phyloP scores from a whole-genome alignment of 495 filamentous ascomycete species.

The Xylaria telfairii region DNA sequence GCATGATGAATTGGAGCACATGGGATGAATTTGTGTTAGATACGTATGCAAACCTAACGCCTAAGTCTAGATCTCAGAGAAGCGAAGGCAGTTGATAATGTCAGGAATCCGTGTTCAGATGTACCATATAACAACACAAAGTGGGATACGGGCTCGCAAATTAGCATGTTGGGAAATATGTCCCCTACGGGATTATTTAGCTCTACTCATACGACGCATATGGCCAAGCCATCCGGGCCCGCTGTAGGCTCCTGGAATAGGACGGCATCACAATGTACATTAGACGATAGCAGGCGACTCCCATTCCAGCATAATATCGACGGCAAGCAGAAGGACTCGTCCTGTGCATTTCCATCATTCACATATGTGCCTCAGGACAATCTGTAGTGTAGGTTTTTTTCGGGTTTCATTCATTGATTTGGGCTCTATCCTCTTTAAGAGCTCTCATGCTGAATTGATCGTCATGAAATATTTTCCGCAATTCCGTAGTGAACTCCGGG shows the following conservation, averaged over 20 bases:
- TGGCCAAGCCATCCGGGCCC: neutral
- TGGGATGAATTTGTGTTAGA: constrained; percentile 46
- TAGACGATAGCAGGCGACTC: neutral
- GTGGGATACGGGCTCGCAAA: neutral
- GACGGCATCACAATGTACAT: neutral
- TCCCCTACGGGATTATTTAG: constrained; percentile 29
- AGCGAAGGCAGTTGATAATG: constrained; percentile 29
- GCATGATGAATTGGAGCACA: constrained; percentile 37
- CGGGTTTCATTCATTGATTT: constrained; percentile 30
- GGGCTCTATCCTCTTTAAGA: constrained; percentile 38
- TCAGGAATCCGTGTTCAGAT: constrained; percentile 13
- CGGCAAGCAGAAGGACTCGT: neutral
- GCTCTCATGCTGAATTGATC: constrained; percentile 37
- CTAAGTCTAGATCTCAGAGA: constrained; percentile 29
- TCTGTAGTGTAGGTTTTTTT: constrained; percentile 25
- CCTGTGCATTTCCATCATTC: neutral
- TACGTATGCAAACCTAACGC: constrained; percentile 28
- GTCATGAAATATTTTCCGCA: constrained; percentile 55
- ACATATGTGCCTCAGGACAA: neutral
- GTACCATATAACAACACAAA: constrained; percentile 22
- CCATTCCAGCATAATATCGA: neutral
- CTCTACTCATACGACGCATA: constrained; percentile 25
- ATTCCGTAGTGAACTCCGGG: constrained; percentile 60
- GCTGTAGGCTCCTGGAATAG: neutral
- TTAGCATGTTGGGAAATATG: neutral